These are phyloP conservation scores for Fusarium oligoseptatum DNA, from an alignment of 2,329 filamentous ascomycete genomes.

Conservation along the genomic window DNA sequence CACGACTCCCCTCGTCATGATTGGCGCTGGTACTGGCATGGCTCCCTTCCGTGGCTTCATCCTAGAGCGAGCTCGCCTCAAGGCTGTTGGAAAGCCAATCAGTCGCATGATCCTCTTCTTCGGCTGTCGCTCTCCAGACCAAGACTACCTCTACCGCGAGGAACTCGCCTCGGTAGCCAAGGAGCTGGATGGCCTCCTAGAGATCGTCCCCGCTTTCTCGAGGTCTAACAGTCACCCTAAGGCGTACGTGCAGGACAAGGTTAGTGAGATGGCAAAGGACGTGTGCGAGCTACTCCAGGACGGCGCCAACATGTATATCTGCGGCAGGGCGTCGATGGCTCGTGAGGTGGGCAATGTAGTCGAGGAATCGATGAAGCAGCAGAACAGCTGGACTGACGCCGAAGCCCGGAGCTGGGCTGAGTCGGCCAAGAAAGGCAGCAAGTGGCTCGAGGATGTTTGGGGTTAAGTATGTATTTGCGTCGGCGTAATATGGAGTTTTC, in stretches of 20 bases:
- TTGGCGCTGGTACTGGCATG: slow-evolving; percentile 64
- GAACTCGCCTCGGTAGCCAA: slow-evolving; percentile 46
- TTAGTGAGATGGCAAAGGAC: slow-evolving; percentile 49
- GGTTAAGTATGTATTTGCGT: slow-evolving; percentile 46
- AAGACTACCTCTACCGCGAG: slow-evolving; percentile 69
- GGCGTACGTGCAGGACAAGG: slow-evolving; percentile 56
- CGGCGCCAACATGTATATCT: slow-evolving; percentile 57
- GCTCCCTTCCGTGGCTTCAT: slow-evolving; percentile 55
- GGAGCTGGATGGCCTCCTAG: slow-evolving; percentile 24
- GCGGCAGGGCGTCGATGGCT: slow-evolving; percentile 57
- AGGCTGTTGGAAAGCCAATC: slow-evolving; percentile 37
- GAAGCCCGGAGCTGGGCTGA: slow-evolving; percentile 61
- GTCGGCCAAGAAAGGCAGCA: slow-evolving; percentile 61
- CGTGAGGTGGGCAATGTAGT: slow-evolving; percentile 58
- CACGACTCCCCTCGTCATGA: slow-evolving; percentile 64
- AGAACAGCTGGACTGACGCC: slow-evolving; percentile 54
- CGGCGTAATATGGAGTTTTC: background rate
- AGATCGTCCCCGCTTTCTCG: slow-evolving; percentile 39
- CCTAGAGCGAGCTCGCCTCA: slow-evolving; percentile 40
- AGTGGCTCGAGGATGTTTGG: slow-evolving; percentile 69
- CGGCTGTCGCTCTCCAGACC: slow-evolving; percentile 66
- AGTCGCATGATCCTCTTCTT: slow-evolving; percentile 62
- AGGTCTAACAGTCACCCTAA: slow-evolving; percentile 21
- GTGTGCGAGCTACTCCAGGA: slow-evolving; percentile 49
- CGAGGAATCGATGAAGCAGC: slow-evolving; percentile 51